These are phyloP conservation scores for Trichomonas gallinae DNA, from an alignment of 208 protist genomes.

Conservation along the genomic window DNA sequence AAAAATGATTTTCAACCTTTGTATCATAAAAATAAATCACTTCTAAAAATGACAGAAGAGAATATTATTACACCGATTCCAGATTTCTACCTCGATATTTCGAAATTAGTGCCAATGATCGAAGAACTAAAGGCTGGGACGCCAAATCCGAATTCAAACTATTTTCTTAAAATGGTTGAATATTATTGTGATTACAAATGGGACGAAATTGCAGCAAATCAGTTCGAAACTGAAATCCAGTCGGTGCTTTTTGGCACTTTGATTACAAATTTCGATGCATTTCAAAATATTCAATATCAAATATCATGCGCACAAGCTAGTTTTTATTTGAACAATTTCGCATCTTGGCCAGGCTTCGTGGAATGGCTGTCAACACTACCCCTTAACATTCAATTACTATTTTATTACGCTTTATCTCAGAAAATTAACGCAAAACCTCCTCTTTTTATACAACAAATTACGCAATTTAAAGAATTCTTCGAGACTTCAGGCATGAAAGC, in stretches of 20 bases:
- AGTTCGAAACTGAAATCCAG: neutral
- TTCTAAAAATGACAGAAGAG: neutral
- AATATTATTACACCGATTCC: neutral
- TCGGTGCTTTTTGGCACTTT: neutral
- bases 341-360: neutral
- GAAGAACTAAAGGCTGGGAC: neutral
- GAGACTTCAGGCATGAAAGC: neutral
- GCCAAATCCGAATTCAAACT: neutral
- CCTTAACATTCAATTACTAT: neutral
- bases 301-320: neutral
- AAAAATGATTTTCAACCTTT: no score
- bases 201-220: neutral
- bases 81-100: neutral
- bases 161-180: neutral
- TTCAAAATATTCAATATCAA: neutral
- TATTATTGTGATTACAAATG: neutral
- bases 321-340: neutral
- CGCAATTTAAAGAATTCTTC: neutral
- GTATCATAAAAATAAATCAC: neutral
- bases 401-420: neutral
- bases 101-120: neutral
- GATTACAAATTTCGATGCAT: neutral
- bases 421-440: neutral
- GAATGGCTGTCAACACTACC: neutral
- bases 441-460: neutral